phyloP scores from a whole-genome alignment of 2,329 filamentous ascomycete genomes.

The Mycosphaerelloides madeirae region DNA sequence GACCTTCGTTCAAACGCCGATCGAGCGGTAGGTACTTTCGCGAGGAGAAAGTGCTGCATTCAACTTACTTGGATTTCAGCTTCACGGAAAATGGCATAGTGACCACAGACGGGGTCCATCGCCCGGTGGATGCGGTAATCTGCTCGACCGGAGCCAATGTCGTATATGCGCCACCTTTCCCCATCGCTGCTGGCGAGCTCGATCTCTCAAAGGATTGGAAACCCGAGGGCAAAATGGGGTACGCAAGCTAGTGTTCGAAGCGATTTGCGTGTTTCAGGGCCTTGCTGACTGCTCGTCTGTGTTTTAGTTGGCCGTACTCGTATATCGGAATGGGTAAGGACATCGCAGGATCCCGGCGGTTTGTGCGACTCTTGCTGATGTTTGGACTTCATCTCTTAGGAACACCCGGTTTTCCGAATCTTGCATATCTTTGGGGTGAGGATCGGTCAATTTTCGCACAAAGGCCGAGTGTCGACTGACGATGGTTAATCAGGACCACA shows the following conservation, averaged over 20 bases:
- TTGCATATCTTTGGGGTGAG: slow-evolving; percentile 22
- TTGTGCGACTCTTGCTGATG: no score
- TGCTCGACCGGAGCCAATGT: slow-evolving; percentile 41
- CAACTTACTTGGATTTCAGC: slow-evolving; percentile 10
- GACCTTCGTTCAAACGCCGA: slow-evolving; percentile 38
- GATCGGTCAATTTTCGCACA: no score
- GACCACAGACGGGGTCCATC: slow-evolving; percentile 35
- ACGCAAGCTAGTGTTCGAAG: no score
- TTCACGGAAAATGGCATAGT: slow-evolving; percentile 39
- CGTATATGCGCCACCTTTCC: slow-evolving; percentile 32
- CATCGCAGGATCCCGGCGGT: no score
- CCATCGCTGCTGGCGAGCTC: slow-evolving; percentile 23
- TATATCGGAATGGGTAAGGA: slow-evolving; percentile 23
- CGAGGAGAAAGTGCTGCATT: background rate
- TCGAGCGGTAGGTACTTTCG: slow-evolving; percentile 26
- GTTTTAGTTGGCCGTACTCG: slow-evolving; percentile 27
- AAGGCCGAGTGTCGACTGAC: slow-evolving; percentile 1
- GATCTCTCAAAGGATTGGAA: slow-evolving; percentile 28
- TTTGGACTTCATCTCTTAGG: background rate
- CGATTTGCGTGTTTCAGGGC: no score
- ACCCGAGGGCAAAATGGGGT: slow-evolving; percentile 30
- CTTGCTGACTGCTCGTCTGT: no score
- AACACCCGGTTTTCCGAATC: slow-evolving; percentile 18
- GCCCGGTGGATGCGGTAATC: slow-evolving; percentile 40
- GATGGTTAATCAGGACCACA: slow-evolving; percentile 15